A percentile compares a stretch with the other conserved stretches of the same genome.
Evolutionary conservation across 176 grass and related monocot genomes (phyloP).

Genomic region (Raddia distichophylla): DNA sequence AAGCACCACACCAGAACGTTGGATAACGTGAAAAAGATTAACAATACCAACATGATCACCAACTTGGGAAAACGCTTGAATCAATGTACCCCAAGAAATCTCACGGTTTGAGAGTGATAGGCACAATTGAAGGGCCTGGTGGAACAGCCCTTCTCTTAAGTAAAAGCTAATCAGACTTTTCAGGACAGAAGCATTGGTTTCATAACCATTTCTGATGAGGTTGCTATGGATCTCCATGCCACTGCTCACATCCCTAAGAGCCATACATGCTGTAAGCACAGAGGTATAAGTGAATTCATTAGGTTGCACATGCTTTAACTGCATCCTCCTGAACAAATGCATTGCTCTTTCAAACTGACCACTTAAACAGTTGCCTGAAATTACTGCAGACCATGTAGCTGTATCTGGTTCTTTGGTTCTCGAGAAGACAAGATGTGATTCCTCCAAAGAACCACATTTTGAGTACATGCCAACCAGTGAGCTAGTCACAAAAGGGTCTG

Average conservation of each 20-base stretch:
- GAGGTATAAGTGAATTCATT: constrained; percentile 75
- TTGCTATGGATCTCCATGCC: constrained; percentile 59
- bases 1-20: constrained; percentile 40
- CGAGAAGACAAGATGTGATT: constrained; percentile 53
- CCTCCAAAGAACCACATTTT: constrained; percentile 57
- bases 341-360: constrained; percentile 56
- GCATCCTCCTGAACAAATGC: constrained; percentile 65
- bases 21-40: constrained; percentile 48
- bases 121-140: constrained; percentile 46
- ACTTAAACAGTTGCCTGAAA: constrained; percentile 63
- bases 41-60: constrained; percentile 50
- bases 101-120: constrained; percentile 43
- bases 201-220: constrained; percentile 60
- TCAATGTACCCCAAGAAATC: constrained; percentile 43
- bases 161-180: constrained; percentile 58
- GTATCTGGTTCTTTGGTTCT: constrained; percentile 45
- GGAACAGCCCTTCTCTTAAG: constrained; percentile 22
- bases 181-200: constrained; percentile 46
- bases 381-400: constrained; percentile 55
- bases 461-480: constrained; percentile 69
- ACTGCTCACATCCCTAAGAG: constrained; percentile 45
- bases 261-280: constrained; percentile 53
- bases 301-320: constrained; percentile 41
- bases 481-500: constrained; percentile 59
- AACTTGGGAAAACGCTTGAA: constrained; percentile 44